Base-by-base conservation (phyloP, 352 stramenopile genomes). In the Hyaloperonospora arabidopsidis region DNA sequence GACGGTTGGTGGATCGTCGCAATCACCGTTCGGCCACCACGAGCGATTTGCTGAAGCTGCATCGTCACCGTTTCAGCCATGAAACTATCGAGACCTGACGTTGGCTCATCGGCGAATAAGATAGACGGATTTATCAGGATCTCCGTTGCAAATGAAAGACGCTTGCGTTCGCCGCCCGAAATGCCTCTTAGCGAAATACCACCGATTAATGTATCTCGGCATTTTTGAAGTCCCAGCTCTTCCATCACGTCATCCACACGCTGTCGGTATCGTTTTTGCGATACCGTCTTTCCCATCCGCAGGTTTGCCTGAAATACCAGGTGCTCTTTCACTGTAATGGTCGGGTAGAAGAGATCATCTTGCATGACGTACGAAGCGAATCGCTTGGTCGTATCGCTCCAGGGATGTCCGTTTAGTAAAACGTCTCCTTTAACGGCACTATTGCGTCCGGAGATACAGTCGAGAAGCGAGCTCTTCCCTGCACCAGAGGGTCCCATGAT, bases 1-100 rank as follows among this genome's bases (percentile, higher is more conserved):
- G 80, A 90, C 8, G 88, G 87, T 54, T 87, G 79, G 50, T 97
- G 91, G 60, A 97, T 95, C 1, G 93, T 94, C 45, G 80, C 80
- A 14, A 95, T 72, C 10, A 97, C 76, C 1, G 88, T 97, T 48
- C 90, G 74, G 0, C 86, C 81, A 39, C 76, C 55, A 44, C 65
- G 56, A 0, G 86, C 86, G 5, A 97, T 68, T 41, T 79, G 77
- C 21, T 67, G 70, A 49, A 88, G 63, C 54, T 77, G 68, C 0
- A 66, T 54, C 5, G 87, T 64, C 18, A 89, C 67, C 4, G 49
- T 74, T 67, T 88, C 75, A 2, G 78, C 70, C 54, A 78, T 85
- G 48, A 84, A 84, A 11, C 64, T 81, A 44, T 84, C 74, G 22
- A 88, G 22, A 0, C 62, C 84, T 22, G 75, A 70, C 0, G 85